A percentile compares a stretch with the other conserved stretches of the same genome.
Conservation (phyloP, 805 yeast genomes). For the Isabelozyma rhagii region DNA sequence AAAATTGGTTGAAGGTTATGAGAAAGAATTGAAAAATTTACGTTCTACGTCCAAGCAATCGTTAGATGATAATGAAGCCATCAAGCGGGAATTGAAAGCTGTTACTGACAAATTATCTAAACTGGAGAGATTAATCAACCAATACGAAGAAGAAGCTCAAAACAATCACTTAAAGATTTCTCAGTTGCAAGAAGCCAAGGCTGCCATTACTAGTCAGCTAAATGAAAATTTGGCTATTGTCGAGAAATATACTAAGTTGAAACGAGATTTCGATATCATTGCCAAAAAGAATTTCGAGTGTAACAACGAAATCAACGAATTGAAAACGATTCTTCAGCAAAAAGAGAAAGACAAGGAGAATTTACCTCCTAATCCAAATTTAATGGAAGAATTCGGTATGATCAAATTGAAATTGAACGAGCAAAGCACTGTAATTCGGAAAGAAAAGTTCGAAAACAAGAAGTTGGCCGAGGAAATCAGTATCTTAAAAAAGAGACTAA, state of each 20-base stretch:
- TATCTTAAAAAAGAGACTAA: conserved; percentile 57
- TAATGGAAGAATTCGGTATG: conserved; percentile 43
- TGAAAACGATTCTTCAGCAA: conserved; percentile 4
- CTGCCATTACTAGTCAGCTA: conserved; percentile 28
- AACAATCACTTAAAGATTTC: not conserved
- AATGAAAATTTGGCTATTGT: conserved; percentile 45
- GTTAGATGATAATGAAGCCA: not conserved
- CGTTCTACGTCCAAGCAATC: not conserved
- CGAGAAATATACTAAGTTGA: conserved; percentile 23
- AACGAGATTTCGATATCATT: conserved; percentile 18
- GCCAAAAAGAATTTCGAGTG: conserved; percentile 30
- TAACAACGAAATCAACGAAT: conserved; percentile 14
- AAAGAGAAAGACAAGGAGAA: conserved; percentile 14
- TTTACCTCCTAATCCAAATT: conserved; percentile 31
- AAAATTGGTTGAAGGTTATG: not conserved
- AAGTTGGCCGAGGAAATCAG: conserved; percentile 54
- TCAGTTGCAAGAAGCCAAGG: conserved; percentile 12
- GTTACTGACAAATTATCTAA: not conserved
- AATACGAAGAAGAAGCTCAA: not conserved
- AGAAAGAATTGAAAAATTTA: not conserved
- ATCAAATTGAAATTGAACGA: conserved; percentile 54
- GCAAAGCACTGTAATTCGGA: conserved; percentile 44
- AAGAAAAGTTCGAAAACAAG: conserved; percentile 43
- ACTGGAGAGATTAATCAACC: not conserved
- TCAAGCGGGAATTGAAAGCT: not conserved